Conservation (phyloP, 495 filamentous ascomycete species). For the Penicillium macrosclerotiorum region DNA sequence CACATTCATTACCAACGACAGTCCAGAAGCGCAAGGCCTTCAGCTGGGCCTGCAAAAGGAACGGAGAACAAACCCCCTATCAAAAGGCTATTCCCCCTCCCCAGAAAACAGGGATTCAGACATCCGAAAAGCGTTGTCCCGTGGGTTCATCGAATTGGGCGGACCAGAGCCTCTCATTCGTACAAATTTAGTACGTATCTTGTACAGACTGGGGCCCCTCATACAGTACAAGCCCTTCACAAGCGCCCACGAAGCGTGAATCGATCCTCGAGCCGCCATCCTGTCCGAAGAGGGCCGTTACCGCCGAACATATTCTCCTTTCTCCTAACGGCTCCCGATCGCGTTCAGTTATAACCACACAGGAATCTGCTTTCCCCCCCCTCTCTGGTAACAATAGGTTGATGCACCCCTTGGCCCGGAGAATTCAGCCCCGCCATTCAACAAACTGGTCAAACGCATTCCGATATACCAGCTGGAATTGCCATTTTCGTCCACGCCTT, state of each 20-base stretch:
- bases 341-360: conserved; percentile 17
- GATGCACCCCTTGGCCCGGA: conserved; percentile 16
- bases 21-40: too few species aligned
- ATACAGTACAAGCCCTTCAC: conserved; percentile 25
- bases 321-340: conserved; percentile 18
- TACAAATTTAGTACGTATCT: conserved; percentile 33
- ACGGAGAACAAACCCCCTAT: too few species aligned
- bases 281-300: conserved; percentile 16
- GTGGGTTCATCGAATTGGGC: conserved; percentile 17
- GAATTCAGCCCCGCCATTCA: conserved; percentile 20
- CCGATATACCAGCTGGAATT: conserved; percentile 12
- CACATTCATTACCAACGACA: background rate
- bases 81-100: background rate
- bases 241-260: conserved; percentile 26
- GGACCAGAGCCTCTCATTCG: conserved; percentile 22
- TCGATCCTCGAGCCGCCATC: conserved; percentile 30
- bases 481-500: conserved; percentile 7
- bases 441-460: conserved; percentile 13
- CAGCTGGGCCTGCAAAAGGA: too few species aligned
- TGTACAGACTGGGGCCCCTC: conserved; percentile 28
- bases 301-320: conserved; percentile 16
- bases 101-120: background rate
- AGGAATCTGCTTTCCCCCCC: conserved; percentile 14
- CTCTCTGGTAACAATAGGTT: conserved; percentile 12
- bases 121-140: background rate